Evolutionary conservation across 2,329 filamentous ascomycete genomes (phyloP), one percentile per base, ranked within the genome.

Genomic region (Onygenales sp.): DNA sequence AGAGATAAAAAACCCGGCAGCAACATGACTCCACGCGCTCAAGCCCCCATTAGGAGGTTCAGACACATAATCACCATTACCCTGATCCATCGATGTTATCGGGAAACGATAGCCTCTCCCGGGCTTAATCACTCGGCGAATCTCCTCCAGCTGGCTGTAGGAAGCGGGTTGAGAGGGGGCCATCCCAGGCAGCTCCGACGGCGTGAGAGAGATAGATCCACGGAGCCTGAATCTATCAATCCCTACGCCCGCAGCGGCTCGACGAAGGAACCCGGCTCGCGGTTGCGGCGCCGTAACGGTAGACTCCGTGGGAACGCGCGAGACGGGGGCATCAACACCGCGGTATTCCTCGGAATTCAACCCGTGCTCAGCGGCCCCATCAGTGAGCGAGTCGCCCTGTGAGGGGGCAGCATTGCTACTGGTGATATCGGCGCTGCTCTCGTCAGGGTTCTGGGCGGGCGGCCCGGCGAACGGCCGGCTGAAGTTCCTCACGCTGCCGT

Each of bases 11-110:
- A 65, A 63, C 9, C 59, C 59, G 1, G 60, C 60, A 27, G 66
- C 43, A 5, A 64, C 66, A 49, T 66, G 59, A 4, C 61, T 45
- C 67, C 67, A 71, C n/a, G 69, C 67, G 38, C 51, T 32, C n/a
- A 54, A 49, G 0, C 66, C 66, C 6, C 64, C 64, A 56, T 68
- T 59, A 13, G 64, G 64, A 10, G 63, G 64, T n/a, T 58, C 56
- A 31, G 50, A 11, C 13, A 33, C 32, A n/a, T 48, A 48, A 17
- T 57, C 50, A 48, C 17, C 49, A 6, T 14, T 35, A 33, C 21
- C 21, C 21, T 27, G 21, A 27, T 27, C 44, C 43, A 8, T 38
- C 41, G 46, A n/a, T 9, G 36, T 3, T 5, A 36, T 35, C 21
- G 52, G 55, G 13, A 39, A 8, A 21, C 21, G 44, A 11, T 45